Percentiles rank a stretch among this genome's conserved stretches.
phyloP scores from a whole-genome alignment of 1,284 basidiomycete species.

The Hypsizygus ulmarius region DNA sequence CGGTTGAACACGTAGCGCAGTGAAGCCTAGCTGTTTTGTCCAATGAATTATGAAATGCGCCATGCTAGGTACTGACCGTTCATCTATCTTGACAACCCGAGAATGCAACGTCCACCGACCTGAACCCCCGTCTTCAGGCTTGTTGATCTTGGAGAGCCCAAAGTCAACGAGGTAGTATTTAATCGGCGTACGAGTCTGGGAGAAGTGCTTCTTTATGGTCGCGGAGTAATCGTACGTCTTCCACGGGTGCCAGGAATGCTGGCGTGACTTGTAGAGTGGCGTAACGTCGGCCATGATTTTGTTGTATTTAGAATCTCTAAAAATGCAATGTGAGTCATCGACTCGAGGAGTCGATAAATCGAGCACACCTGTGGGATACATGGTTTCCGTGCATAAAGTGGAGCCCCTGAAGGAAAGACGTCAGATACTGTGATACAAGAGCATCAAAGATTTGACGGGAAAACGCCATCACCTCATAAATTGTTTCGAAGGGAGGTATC shows the following conservation, averaged over 20 bases:
- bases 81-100: constrained; percentile 10
- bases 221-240: constrained; percentile 23
- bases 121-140: constrained; percentile 9
- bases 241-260: constrained; percentile 21
- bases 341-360: background rate
- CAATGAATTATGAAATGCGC: constrained; percentile 11
- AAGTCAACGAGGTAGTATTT: constrained; percentile 35
- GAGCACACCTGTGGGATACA: constrained; percentile 36
- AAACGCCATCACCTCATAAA: constrained; percentile 30
- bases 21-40: constrained; percentile 4
- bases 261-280: constrained; percentile 25
- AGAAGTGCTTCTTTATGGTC: constrained; percentile 16
- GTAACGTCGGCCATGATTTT: constrained; percentile 38
- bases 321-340: background rate
- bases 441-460: constrained; percentile 22
- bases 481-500: constrained; percentile 26
- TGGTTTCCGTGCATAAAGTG: constrained; percentile 37
- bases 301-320: constrained; percentile 36
- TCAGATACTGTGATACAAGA: too few species aligned
- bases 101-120: constrained; percentile 13
- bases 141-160: constrained; percentile 29
- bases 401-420: constrained; percentile 29
- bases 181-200: constrained; percentile 29
- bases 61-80: constrained; percentile 7
- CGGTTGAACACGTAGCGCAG: background rate